Percentiles rank a stretch among this genome's conserved stretches.
These are phyloP conservation scores for Candida insectorum DNA, from an alignment of 805 yeast genomes.

Conservation along the genomic window DNA sequence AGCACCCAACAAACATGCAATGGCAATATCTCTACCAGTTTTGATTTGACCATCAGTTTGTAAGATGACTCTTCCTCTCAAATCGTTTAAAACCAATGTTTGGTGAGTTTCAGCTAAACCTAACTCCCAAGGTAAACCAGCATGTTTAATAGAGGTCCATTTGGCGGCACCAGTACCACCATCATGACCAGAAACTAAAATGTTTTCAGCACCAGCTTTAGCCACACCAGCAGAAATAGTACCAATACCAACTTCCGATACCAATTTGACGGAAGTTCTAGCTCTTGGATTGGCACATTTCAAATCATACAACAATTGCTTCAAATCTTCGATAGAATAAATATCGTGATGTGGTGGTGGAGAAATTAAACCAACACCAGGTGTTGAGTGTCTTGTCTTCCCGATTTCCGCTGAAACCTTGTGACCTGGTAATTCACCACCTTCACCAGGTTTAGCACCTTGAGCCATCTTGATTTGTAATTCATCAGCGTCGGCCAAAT, in stretches of 20 bases:
- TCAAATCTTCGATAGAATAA: slow-evolving; percentile 95
- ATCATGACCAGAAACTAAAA: slow-evolving; percentile 94
- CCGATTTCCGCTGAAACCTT: slow-evolving; percentile 88
- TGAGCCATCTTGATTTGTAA: slow-evolving; percentile 98
- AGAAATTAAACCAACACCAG: slow-evolving; percentile 93
- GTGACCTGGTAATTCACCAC: slow-evolving; percentile 97
- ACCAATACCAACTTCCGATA: slow-evolving; percentile 98
- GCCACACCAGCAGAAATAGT: slow-evolving; percentile 99
- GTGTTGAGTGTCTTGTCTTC: slow-evolving; percentile 93
- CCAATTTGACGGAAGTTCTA: slow-evolving; percentile 92
- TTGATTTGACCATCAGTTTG: slow-evolving; percentile 99
- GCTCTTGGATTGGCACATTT: slow-evolving; percentile 98
- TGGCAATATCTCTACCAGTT: slow-evolving; percentile 95
- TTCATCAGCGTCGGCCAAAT: slow-evolving; percentile 94
- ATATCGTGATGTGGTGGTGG: slow-evolving; percentile 99
- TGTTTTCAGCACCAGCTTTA: slow-evolving; percentile 96
- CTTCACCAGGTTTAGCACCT: slow-evolving; percentile 99
- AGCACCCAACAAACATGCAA: slow-evolving; percentile 95
- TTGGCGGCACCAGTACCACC: slow-evolving; percentile 99
- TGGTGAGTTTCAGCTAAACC: slow-evolving; percentile 98
- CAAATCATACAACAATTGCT: slow-evolving; percentile 92
- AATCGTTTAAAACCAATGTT: slow-evolving; percentile 90
- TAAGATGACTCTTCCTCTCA: slow-evolving; percentile 91
- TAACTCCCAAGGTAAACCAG: slow-evolving; percentile 98
- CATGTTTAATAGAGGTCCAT: slow-evolving; percentile 94